Conservation (phyloP, 495 filamentous ascomycete species). For the Neurospora sp. region DNA sequence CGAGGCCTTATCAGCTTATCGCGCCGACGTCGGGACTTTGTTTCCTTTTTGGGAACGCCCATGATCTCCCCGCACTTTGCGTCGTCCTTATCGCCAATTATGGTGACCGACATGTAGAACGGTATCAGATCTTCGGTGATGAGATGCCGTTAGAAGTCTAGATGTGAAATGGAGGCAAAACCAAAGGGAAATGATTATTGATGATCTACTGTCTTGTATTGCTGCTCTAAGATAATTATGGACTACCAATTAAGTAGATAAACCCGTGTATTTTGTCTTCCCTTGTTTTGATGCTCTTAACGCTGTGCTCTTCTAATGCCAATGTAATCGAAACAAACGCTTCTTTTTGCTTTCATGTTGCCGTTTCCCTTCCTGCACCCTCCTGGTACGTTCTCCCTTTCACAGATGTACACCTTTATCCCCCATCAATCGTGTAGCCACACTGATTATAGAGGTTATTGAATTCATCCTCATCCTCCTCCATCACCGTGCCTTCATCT, state of each 20-base stretch:
- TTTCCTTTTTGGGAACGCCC: constrained; percentile 6
- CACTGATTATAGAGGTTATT: no score
- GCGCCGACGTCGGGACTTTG: constrained; percentile 7
- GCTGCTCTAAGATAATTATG: background rate
- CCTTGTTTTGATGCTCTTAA: background rate
- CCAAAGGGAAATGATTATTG: background rate
- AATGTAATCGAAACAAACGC: background rate
- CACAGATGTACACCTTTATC: background rate
- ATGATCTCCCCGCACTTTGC: background rate
- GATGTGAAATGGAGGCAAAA: background rate
- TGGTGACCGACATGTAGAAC: background rate
- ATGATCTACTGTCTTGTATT: background rate
- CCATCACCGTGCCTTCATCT: background rate
- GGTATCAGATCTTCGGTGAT: background rate
- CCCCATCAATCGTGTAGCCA: background rate
- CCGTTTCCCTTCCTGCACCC: background rate
- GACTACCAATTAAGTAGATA: background rate
- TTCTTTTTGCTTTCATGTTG: background rate
- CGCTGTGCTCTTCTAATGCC: background rate
- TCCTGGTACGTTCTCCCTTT: background rate
- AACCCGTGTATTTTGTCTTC: background rate
- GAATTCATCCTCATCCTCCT: background rate
- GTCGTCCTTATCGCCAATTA: background rate
- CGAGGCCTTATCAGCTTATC: background rate
- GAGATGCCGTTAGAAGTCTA: background rate